These are phyloP conservation scores for Pseudotsuga menziesii DNA, from an alignment of 75 land plant genomes.

Conservation along the genomic window DNA sequence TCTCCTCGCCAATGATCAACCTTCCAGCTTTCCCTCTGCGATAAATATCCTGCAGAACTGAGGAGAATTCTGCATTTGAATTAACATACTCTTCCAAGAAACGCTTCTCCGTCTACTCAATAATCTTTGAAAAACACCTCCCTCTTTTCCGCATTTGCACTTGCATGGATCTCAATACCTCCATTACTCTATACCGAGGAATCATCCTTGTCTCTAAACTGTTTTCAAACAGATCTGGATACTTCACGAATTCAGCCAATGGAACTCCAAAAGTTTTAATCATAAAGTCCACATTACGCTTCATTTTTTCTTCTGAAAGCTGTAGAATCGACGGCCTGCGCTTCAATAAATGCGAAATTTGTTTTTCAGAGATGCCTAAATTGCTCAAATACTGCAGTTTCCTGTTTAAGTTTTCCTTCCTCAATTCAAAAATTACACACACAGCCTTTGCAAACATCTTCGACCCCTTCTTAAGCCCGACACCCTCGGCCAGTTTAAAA, in stretches of 20 bases:
- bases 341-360: no score
- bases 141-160: constrained; percentile 9
- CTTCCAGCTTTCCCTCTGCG: not conserved
- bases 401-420: no score
- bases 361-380: constrained; percentile 12
- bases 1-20: not conserved
- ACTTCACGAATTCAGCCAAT: no score
- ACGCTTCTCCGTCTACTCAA: constrained; percentile 10
- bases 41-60: not conserved
- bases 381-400: not conserved
- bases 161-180: constrained; percentile 13
- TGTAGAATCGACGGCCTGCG: no score
- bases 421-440: no score
- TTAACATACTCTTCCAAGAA: not conserved
- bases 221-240: no score
- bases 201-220: no score
- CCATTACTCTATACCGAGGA: constrained; percentile 12
- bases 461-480: not conserved
- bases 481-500: not conserved
- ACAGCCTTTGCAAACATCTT: constrained; percentile 1
- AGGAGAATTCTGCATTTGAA: not conserved
- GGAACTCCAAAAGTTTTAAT: not conserved
- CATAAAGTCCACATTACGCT: not conserved
- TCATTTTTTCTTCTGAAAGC: no score
- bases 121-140: not conserved